Base-by-base conservation (phyloP, 2,329 filamentous ascomycete species). In the Sporothrix pseudoabietina region DNA sequence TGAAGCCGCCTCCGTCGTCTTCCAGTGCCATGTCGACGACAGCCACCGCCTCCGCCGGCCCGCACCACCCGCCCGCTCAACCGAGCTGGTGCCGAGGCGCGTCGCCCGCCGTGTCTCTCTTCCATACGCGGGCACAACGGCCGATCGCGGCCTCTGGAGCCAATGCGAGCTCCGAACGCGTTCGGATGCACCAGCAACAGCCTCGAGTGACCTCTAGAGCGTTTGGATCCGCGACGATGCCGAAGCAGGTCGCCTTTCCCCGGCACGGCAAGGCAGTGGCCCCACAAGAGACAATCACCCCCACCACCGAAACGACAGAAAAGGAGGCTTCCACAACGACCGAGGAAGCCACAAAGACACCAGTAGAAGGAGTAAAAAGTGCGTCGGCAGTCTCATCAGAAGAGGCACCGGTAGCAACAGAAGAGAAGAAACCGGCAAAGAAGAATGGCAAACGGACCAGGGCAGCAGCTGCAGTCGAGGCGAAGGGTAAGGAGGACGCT, bases 181-280 rank as follows among this genome's bases (percentile, higher is more conserved):
- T 22, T 6, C 55, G 55, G 39, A 44, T 47, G 22, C 61, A 32
- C n/a, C 69, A 39, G 26, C n/a, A 19, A 6, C 63, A 35, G 26
- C 79, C 75, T 76, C 76, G 76, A 75, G 75, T 76, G 79, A 75
- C 79, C 73, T 78, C 79, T 26, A 75, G 79, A 26, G 44, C 66
- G 1, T 84, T 86, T 74, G 78, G 82, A 3, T 83, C 80, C 4
- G 80, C 83, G 5, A 79, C 79, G 0, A 77, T 78, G 47, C 78
- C 79, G 71, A 80, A 82, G 77, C 80, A 84, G 78, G 79, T 85
- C 74, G 77, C 79, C 26, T 88, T 89, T 77, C 84, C 84, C 71
- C 82, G 89, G 71, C 87, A 89, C 78, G 89, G 89, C 61, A 90
- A 88, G 77, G 89, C 86, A 1, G 85, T 91, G 52, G 88, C 89